phyloP scores from a whole-genome alignment of 768 basidiomycete genomes.

The Rhodotorula babjevae region DNA sequence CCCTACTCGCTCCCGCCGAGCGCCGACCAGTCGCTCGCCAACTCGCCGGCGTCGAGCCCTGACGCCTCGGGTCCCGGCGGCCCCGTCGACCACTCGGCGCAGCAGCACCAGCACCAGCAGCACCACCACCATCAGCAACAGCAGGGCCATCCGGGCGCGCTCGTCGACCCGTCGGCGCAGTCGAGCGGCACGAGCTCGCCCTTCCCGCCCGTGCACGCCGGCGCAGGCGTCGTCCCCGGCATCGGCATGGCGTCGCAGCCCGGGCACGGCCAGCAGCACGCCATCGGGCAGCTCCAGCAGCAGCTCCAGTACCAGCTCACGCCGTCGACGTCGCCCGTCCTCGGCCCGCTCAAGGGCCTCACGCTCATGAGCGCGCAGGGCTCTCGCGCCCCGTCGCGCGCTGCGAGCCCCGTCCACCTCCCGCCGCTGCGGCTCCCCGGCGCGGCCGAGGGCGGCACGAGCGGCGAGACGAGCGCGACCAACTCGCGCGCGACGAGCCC shows the following conservation, averaged over 20 bases:
- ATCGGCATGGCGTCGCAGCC: slow-evolving; percentile 37
- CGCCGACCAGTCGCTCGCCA: slow-evolving; percentile 17
- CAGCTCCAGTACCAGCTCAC: slow-evolving; percentile 31
- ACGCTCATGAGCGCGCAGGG: slow-evolving; percentile 29
- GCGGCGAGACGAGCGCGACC: slow-evolving; percentile 1
- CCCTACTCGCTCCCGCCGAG: slow-evolving; percentile 28
- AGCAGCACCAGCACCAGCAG: too few species aligned
- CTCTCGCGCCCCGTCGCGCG: slow-evolving; percentile 15
- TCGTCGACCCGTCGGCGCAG: not conserved
- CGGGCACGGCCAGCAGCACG: slow-evolving; percentile 26
- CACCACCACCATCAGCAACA: too few species aligned
- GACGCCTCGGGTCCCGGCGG: not conserved
- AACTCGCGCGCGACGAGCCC: not conserved
- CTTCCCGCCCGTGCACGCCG: slow-evolving; percentile 16
- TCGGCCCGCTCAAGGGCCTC: slow-evolving; percentile 35
- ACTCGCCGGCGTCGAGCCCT: slow-evolving; percentile 19
- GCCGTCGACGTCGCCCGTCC: slow-evolving; percentile 32
- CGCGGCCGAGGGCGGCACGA: not conserved
- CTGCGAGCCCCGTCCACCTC: slow-evolving; percentile 20
- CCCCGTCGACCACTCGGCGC: not conserved
- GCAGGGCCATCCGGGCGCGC: too few species aligned
- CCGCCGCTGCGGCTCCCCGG: slow-evolving; percentile 25
- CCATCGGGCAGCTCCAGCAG: slow-evolving; percentile 32
- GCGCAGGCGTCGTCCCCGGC: slow-evolving; percentile 21
- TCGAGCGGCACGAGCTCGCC: slow-evolving; percentile 2